These are phyloP conservation scores for Lipomyces sp. DNA, from an alignment of 805 yeast species.

Conservation along the genomic window DNA sequence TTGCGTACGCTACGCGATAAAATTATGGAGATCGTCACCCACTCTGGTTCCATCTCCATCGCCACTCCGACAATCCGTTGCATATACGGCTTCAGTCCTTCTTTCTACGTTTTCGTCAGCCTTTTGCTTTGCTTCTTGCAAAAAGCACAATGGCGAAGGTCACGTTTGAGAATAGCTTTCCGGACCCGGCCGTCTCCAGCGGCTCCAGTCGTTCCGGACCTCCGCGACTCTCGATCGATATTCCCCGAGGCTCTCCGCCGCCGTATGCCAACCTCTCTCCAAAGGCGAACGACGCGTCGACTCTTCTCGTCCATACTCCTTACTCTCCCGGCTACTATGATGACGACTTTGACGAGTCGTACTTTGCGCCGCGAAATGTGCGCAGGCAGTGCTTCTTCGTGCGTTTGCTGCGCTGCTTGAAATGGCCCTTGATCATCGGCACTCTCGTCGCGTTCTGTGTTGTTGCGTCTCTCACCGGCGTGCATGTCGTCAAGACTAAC, in stretches of 20 bases:
- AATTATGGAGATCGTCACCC: too few species aligned
- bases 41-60: too few species aligned
- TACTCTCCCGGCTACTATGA: conserved; percentile 23
- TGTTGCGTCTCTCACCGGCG: conserved; percentile 1
- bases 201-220: neutral
- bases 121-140: too few species aligned
- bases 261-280: conserved; percentile 21
- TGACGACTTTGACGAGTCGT: conserved; percentile 12
- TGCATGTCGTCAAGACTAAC: conserved; percentile 6
- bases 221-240: conserved; percentile 15
- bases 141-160: conserved; percentile 6
- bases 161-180: conserved; percentile 6
- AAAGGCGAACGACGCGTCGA: conserved; percentile 11
- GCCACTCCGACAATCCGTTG: too few species aligned
- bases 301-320: conserved; percentile 19
- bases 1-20: too few species aligned
- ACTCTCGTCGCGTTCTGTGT: conserved; percentile 5
- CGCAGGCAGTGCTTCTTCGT: neutral
- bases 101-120: too few species aligned
- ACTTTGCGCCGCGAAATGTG: neutral
- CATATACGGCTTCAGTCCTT: too few species aligned
- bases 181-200: too few species aligned
- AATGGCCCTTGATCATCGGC: conserved; percentile 13
- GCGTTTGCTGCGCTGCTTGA: conserved; percentile 7
- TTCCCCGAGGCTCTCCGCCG: conserved; percentile 14